Base-by-base conservation (phyloP, 768 basidiomycete genomes). In the Xerocomellus chrysenteron region DNA sequence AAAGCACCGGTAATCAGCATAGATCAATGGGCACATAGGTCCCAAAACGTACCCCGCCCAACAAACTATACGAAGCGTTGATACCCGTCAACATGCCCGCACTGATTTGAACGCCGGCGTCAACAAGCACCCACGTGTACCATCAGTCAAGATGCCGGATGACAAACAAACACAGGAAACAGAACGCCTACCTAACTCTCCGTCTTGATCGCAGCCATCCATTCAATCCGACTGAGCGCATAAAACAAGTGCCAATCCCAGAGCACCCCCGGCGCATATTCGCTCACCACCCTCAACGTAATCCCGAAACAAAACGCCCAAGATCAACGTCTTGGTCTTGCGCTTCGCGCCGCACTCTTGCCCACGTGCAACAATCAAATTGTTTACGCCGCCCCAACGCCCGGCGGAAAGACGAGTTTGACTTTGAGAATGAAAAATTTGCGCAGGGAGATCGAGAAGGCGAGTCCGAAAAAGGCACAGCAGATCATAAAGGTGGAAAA, bases 171-270 rank as follows among this genome's bases (percentile, higher is more conserved):
- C 26, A 37, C 16, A 14, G 2, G 26, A 26, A 47, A n/a, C 12
- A 2, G 39, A n/a, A 21, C 19, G 62, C 79, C 19, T 83, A 84
- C 79, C 24, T 83, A 85, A 26, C 83, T 83, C 50, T 85, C 85
- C 48, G 83, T 69, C 14, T 72, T 72, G 58, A 86, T 85, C 65
- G 84, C 83, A 59, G 78, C 76, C 11, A 78, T 80, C 74, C 82
- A 84, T n/a, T 82, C 84, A 26, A 84, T 61, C 42, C 81, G 75
- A 67, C 77, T 83, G 21, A 84, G 73, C 16, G 80, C 80, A 80
- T 83, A 85, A 54, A 82, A 83, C 50, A 83, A 76, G 60, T 86
- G 84, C 84, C 83, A 86, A 63, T 86, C 84, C 62, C 77, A 84
- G 17, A 80, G 65, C 33, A 86, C n/a, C 84, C n/a, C 84, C 26